Evolutionary conservation across 495 filamentous ascomycete species (phyloP), one percentile per base, ranked within the genome.

Genomic region (Penicillium diatomitis): DNA sequence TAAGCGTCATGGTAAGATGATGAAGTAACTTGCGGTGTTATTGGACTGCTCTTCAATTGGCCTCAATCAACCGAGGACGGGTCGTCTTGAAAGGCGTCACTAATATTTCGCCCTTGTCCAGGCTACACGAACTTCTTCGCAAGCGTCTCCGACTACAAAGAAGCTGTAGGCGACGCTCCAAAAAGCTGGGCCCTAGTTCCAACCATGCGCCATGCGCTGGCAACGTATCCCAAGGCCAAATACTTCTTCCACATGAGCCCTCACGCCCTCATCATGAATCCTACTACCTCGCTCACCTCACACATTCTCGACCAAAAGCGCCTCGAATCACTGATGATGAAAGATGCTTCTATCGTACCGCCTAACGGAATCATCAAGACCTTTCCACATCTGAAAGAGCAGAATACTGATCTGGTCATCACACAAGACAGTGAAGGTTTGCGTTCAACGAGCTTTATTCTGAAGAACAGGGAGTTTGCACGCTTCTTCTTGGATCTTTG

Each of bases 301-400:
- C 81, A 91, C 55, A 66, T 97, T 40, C 78, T 94, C 64, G 69
- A 78, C 11, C 70, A 78, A 32, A 67, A 69, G 51, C 76, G 67
- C 35, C 77, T 99, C 32, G 85, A 90, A 58, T 73, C 70, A n/a
- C 53, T 87, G 48, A 96, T 96, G 87, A 76, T 88, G 48, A 84
- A 83, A 61, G 86, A 95, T 62, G 70, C 81, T 33, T 82, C 94
- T 4, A 80, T 99, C 28, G 94, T 99, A 1, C 94, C 90, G 7
- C 91, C 94, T 0, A 88, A 95, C 57, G 92, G 87, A 70, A 87
- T 99, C 48, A 97, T 99, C 69, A 91, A 86, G 72, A 99, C 94
- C 2, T 96, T 95, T 58, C 66, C 78, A 3, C 86, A 95, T 64
- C 76, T 94, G 3, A 80, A 79, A 41, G 79, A 82, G 37, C 76